Evolutionary conservation across 805 yeast species (phyloP).

Genomic region (Spathaspora arborariae): DNA sequence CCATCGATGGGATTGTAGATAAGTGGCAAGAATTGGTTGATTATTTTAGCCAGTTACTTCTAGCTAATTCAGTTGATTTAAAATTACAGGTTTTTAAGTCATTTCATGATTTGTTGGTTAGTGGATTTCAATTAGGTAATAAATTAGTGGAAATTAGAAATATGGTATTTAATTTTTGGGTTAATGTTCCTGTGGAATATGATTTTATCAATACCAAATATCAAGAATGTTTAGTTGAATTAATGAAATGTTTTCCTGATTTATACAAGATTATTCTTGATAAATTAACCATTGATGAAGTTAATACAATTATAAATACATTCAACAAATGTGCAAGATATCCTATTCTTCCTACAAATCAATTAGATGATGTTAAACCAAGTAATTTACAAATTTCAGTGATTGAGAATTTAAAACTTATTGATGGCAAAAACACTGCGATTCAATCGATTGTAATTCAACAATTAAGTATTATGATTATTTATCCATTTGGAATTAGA

Average conservation of each 20-base stretch:
- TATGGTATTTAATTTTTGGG: constrained; percentile 51
- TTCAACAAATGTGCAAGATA: constrained; percentile 67
- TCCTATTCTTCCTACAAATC: constrained; percentile 62
- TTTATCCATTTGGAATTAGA: constrained; percentile 61
- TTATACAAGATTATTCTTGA: constrained; percentile 38
- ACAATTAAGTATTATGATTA: constrained; percentile 50
- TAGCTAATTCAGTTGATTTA: constrained; percentile 46
- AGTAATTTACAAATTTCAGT: constrained; percentile 64
- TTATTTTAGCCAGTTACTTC: constrained; percentile 41
- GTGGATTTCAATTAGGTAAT: neutral
- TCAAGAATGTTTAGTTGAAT: constrained; percentile 58
- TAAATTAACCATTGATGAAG: constrained; percentile 28
- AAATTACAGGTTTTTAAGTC: constrained; percentile 55
- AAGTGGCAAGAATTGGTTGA: constrained; percentile 58
- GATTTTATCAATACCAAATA: constrained; percentile 44
- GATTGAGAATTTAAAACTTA: constrained; percentile 42
- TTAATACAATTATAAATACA: constrained; percentile 51
- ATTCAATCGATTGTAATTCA: constrained; percentile 46
- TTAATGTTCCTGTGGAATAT: constrained; percentile 34
- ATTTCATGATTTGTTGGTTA: constrained; percentile 43
- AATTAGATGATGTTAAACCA: constrained; percentile 46
- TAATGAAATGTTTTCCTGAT: constrained; percentile 50
- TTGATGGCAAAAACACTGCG: constrained; percentile 24
- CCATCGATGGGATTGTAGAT: constrained; percentile 8
- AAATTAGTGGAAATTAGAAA: constrained; percentile 20